phyloP scores from a whole-genome alignment of 495 filamentous ascomycete species.

The Oidiodendron maius region DNA sequence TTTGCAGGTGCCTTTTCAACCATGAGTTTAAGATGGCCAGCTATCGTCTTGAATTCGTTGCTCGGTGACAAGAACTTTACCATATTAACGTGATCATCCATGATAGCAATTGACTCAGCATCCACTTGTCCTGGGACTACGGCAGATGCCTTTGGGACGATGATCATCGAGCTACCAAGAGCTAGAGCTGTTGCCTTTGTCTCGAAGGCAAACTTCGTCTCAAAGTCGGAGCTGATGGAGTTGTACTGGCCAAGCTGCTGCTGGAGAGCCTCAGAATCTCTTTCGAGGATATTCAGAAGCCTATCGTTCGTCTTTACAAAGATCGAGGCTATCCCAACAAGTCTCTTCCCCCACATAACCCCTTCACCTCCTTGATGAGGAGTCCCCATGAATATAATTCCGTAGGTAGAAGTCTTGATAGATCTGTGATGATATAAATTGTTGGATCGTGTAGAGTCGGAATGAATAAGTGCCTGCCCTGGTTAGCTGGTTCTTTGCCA shows the following conservation, averaged over 20 bases:
- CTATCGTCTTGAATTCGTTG: constrained; percentile 22
- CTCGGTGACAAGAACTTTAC: constrained; percentile 26
- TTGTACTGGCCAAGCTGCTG: constrained; percentile 27
- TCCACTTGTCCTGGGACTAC: constrained; percentile 27
- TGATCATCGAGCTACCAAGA: constrained; percentile 13
- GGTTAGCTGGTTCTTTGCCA: background rate
- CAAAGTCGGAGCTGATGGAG: constrained; percentile 24
- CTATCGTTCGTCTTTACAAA: constrained; percentile 23
- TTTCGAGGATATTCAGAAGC: constrained; percentile 26
- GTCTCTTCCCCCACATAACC: constrained; percentile 17
- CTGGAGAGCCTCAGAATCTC: constrained; percentile 29
- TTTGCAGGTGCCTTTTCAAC: constrained; percentile 9
- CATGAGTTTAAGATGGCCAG: constrained; percentile 13
- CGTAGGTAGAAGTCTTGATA: constrained; percentile 62
- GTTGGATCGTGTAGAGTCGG: constrained; percentile 42
- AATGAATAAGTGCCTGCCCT: constrained; percentile 52
- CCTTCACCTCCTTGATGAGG: constrained; percentile 43
- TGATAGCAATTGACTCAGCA: constrained; percentile 30
- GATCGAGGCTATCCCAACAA: constrained; percentile 29
- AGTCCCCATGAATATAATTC: constrained; percentile 64
- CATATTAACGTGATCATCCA: constrained; percentile 31
- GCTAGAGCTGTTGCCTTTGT: constrained; percentile 14
- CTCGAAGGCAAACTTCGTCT: constrained; percentile 27
- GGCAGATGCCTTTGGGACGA: constrained; percentile 32
- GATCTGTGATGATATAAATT: constrained; percentile 55